Evolutionary conservation across 306 rosid genomes (phyloP), one percentile per base, ranked within the genome.

Genomic region (Cyclanthera cordifolia): DNA sequence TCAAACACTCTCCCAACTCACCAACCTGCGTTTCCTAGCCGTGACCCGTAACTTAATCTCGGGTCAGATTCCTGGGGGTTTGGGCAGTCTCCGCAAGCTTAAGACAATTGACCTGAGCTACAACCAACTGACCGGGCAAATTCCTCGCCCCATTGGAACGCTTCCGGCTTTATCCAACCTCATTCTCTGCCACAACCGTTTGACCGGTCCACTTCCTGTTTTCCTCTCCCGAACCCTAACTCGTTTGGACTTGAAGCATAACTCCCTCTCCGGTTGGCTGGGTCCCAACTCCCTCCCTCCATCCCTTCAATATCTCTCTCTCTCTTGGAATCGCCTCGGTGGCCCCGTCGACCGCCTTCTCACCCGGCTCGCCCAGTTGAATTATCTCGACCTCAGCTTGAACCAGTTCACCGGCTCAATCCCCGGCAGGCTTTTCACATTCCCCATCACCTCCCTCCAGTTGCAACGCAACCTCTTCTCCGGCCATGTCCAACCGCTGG

Each of bases 221-320:
- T 90, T 94, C 53, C 75, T 46, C 13, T 94, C 99, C n/a, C 78
- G 53, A 2, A 53, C 78, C 2, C 80, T 94, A 1, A 75, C 89
- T 69, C 91, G 99, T 23, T 82, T 94, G 43, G 99, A 94, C 72
- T 74, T 94, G 5, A 94, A 88, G 78, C 97, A 90, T 79, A 94
- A 94, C 78, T 50, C 53, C 20, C 88, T 94, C 50, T 55, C 97
- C 82, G 95, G 99, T 53, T 85, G 86, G 41, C 75, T 94, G 8
- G 75, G 76, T 12, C 79, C 90, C 0, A 71, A 75, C 47, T 81
- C 88, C 4, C 84, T 94, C 41, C 89, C 97, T 47, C 73, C 95
- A 0, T 90, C 99, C 1, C 82, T 94, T 2, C 95, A 85, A 50
- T 90, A 88, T 77, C 90, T 94, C 4, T 90, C 97, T 0, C 74